Base-by-base conservation (phyloP, 495 filamentous ascomycete genomes). In the Podospora didyma region DNA sequence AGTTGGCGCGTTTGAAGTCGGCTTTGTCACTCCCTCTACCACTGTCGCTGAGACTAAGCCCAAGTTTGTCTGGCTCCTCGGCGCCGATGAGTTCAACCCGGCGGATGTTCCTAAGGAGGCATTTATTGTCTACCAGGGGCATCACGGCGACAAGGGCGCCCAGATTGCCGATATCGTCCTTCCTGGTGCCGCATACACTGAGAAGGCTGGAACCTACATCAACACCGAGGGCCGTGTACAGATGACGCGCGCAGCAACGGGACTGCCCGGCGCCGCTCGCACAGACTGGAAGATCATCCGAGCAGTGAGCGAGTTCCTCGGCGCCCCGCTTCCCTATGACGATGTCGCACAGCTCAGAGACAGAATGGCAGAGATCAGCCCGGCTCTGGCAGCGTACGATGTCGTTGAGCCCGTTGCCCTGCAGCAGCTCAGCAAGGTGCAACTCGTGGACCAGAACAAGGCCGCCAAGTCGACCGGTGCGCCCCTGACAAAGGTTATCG, bases 251-350 rank as follows among this genome's bases (percentile, higher is more conserved):
- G 86, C 88, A 19, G 94, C 94, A 2, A 92, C 90, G 22, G 86
- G 85, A 39, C 75, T 94, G 53, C 88, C 89, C 46, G 94, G 94
- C 54, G 94, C 91, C 53, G 84, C 92, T 49, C 83, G 94, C 62
- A 92, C 95, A 60, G 94, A 98, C 72, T 98, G 94, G 94, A 97
- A 97, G 80, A 97, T 98, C 62, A 83, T 98, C 62, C 90, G 94
- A 53, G 94, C 94, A 2, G 80, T 79, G 56, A 90, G 86, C 70
- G 95, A 97, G 73, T 96, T 92, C 75, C 81, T 98, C n/a, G 89
- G 89, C 47, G 82, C 73, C 3, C 85, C 90, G 45, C 81, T 98
- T 46, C 89, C 92, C 22, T 98, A 97, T 63, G 94, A 97, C 69
- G 89, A 96, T 60, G 82, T 98, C 23, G 87, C 92, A 61, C 78